phyloP scores from a whole-genome alignment of 2,329 filamentous ascomycete genomes.

The Phyllosticta citribraziliensis region DNA sequence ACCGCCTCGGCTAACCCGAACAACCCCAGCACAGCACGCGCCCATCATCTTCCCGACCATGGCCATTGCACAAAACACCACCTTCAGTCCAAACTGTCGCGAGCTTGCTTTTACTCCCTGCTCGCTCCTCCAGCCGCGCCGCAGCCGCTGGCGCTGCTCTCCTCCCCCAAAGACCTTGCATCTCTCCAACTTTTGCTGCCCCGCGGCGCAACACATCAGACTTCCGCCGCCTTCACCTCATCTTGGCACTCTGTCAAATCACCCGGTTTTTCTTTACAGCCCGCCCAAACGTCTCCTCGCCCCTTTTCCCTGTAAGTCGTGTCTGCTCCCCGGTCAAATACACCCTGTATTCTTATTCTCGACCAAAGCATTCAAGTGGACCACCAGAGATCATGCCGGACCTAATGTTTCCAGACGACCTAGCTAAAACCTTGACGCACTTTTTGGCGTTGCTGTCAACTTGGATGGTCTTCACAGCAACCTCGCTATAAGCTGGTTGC shows the following conservation, averaged over 20 bases:
- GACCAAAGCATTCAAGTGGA: neutral
- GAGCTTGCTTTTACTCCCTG: neutral
- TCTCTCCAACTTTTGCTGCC: neutral
- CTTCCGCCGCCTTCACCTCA: neutral
- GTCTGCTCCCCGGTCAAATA: neutral
- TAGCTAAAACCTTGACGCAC: neutral
- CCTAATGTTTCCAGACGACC: neutral
- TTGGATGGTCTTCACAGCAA: neutral
- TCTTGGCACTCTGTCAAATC: neutral
- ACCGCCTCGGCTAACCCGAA: neutral
- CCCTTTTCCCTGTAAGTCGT: neutral
- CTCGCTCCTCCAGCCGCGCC: neutral
- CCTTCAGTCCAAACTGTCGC: neutral
- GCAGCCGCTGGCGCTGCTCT: neutral
- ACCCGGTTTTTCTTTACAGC: neutral
- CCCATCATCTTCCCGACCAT: neutral
- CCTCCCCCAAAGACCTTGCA: neutral
- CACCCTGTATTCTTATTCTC: neutral
- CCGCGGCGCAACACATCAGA: neutral
- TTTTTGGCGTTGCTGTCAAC: neutral
- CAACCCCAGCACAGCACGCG: neutral
- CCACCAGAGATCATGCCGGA: neutral
- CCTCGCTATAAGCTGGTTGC: neutral
- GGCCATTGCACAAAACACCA: neutral
- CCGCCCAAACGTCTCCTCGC: neutral